Base-by-base conservation (phyloP, 805 yeast genomes). In the Candida maris region DNA sequence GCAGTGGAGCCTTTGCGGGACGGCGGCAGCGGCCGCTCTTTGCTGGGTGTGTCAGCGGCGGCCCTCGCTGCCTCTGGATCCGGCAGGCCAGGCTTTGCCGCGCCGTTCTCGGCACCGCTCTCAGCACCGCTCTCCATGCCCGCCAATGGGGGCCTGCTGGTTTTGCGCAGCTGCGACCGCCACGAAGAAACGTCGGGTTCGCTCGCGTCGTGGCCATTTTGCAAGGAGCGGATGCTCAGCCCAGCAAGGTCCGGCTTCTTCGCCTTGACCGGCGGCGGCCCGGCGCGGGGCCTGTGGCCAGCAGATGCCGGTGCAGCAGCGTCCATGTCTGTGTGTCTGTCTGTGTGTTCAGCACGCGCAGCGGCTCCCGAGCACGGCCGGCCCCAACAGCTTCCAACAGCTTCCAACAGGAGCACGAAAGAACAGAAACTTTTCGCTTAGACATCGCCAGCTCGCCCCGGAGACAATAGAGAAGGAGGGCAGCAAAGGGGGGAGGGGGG, bases 261-360 rank as follows among this genome's bases (percentile, higher is more conserved):
- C 5, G 48, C 44, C 10, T 34, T 41, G 3, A 55, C 32, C 16
- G 54, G 51, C 1, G 61, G 58, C 5, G 59, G 52, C 7, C 28
- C 28, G 7, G 15, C 15, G 7, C 28, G 28, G 9, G 34, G 26
- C 20, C 20, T 30, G 15, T 19, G 34, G 14, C 16, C 19, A 14
- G n/a, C n/a, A n/a, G 20, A 13, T 14, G 20, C 9, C 21, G 8
- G 12, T 10, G 32, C 10, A 21, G 10, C 24, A 8, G 8, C 24
- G 12, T 8, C 8, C 24, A 21, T 21, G 24, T 8, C 24, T 21
- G 24, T 12, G 8, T 8, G 24, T 21, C 12, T 21, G n/a, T n/a
- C n/a, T n/a, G n/a, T n/a, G n/a, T n/a, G n/a, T n/a, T n/a, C n/a
- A n/a, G n/a, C n/a, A n/a, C n/a, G n/a, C n/a, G n/a, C n/a, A n/a